Conservation (phyloP, 192 early-diverging fungal species). For the Coemansia sp. region DNA sequence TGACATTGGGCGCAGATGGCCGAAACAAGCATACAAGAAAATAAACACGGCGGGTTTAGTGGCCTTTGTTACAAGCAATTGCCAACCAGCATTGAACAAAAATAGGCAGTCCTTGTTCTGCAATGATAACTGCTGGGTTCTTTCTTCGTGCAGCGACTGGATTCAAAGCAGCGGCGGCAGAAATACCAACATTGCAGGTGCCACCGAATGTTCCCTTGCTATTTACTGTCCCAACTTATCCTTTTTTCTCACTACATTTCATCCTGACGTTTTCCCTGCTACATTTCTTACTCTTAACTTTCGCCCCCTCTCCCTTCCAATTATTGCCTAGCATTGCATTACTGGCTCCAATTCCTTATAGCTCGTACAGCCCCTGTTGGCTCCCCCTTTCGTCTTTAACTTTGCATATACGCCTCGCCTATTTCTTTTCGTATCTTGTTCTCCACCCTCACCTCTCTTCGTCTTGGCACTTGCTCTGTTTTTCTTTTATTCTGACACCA, state of each 20-base stretch:
- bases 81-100: not conserved
- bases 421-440: not conserved
- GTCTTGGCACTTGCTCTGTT: not conserved
- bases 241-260: constrained; percentile 14
- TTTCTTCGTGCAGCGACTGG: constrained; percentile 7
- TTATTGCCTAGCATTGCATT: constrained; percentile 14
- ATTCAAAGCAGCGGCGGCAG: constrained; percentile 10
- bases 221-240: constrained; percentile 16
- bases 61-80: constrained; percentile 4
- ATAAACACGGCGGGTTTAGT: not conserved
- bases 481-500: constrained; percentile 11
- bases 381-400: constrained; percentile 6
- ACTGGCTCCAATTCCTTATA: constrained; percentile 5
- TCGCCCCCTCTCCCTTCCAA: constrained; percentile 3
- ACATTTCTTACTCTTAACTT: constrained; percentile 8
- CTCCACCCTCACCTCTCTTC: not conserved
- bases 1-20: not conserved
- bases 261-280: constrained; percentile 9
- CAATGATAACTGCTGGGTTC: constrained; percentile 10
- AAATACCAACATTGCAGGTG: constrained; percentile 2
- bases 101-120: constrained; percentile 9
- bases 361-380: constrained; percentile 10
- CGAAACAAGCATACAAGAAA: constrained; percentile 6
- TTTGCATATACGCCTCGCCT: constrained; percentile 3
- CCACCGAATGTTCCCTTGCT: not conserved